phyloP scores from a whole-genome alignment of 768 basidiomycete genomes.

The Suillus luteus region DNA sequence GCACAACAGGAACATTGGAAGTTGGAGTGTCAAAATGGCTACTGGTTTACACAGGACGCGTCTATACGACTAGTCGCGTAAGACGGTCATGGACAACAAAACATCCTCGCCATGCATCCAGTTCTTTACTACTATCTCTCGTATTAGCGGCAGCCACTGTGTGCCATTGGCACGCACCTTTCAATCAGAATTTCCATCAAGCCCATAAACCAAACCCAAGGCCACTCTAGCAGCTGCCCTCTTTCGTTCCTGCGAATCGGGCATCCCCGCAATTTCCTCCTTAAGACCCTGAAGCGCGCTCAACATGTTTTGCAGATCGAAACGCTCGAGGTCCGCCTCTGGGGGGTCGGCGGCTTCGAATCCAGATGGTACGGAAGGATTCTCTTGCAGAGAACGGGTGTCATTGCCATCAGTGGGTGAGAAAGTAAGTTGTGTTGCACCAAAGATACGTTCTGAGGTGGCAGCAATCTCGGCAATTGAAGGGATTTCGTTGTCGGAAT shows the following conservation, averaged over 20 bases:
- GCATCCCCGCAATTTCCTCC: conserved; percentile 70
- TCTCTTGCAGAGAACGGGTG: conserved; percentile 2
- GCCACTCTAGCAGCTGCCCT: conserved; percentile 73
- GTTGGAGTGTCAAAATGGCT: background rate
- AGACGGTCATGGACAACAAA: background rate
- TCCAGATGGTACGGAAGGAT: background rate
- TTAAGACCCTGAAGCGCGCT: conserved; percentile 68
- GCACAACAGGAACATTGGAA: background rate
- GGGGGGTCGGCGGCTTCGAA: conserved; percentile 28
- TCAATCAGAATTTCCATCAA: conserved; percentile 26
- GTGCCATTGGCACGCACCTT: background rate
- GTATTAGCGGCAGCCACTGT: background rate
- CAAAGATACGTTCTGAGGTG: conserved; percentile 55
- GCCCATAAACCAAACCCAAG: conserved; percentile 70
- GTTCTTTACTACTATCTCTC: background rate
- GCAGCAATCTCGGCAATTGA: conserved; percentile 50
- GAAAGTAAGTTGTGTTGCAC: conserved; percentile 23
- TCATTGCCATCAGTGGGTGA: conserved; percentile 21
- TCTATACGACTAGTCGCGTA: background rate
- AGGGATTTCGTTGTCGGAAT: conserved; percentile 41
- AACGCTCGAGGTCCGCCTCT: conserved; percentile 46
- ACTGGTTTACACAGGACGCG: background rate
- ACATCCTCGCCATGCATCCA: background rate
- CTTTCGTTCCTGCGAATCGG: conserved; percentile 60
- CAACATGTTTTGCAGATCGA: conserved; percentile 66